phyloP scores from a whole-genome alignment of 2,329 filamentous ascomycete species.

The Aaosphaeria arxii region DNA sequence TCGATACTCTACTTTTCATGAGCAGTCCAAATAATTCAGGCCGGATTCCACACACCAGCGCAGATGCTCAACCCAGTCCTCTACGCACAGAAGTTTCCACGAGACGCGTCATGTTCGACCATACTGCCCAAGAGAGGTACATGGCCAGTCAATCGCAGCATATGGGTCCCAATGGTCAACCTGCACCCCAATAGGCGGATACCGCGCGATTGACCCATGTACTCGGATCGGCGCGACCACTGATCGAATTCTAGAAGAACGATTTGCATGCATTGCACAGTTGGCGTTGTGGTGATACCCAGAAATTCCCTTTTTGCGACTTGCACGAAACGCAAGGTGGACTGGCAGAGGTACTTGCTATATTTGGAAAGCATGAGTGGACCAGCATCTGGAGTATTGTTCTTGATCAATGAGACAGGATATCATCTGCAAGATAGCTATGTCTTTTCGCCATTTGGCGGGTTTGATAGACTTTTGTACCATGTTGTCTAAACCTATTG shows the following conservation, averaged over 20 bases:
- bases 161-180: slow-evolving; percentile 20
- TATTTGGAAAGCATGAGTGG: too few relatives aligned
- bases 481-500: too few relatives aligned
- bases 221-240: not conserved
- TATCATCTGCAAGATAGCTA: too few relatives aligned
- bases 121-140: slow-evolving; percentile 22
- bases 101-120: slow-evolving; percentile 37
- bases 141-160: slow-evolving; percentile 18
- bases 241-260: slow-evolving; percentile 4
- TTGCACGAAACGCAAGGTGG: not conserved
- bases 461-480: too few relatives aligned
- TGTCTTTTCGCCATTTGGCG: too few relatives aligned
- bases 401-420: too few relatives aligned
- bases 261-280: slow-evolving; percentile 30
- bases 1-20: slow-evolving; percentile 78
- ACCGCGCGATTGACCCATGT: too few relatives aligned
- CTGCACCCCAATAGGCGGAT: slow-evolving; percentile 17
- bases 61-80: slow-evolving; percentile 24
- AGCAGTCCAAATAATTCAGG: slow-evolving; percentile 70
- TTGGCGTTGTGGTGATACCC: slow-evolving; percentile 35
- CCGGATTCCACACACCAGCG: slow-evolving; percentile 22
- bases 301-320: slow-evolving; percentile 10
- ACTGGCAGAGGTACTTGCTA: not conserved
- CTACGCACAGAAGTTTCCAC: slow-evolving; percentile 23
- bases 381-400: too few relatives aligned